These are phyloP conservation scores for Trichoderma gamsii DNA, from an alignment of 495 filamentous ascomycete species.

Conservation along the genomic window DNA sequence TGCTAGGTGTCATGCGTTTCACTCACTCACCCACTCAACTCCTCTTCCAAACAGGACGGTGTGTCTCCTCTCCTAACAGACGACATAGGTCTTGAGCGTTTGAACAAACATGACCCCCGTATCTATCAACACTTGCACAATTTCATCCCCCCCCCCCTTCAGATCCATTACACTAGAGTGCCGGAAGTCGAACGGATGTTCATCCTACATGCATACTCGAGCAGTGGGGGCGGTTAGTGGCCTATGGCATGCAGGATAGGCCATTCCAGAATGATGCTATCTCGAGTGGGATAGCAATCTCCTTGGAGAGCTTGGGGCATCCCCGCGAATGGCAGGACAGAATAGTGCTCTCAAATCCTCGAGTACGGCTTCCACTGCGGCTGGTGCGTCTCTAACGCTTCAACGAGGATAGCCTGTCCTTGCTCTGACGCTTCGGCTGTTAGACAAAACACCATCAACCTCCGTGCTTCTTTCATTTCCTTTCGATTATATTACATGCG, in stretches of 20 bases:
- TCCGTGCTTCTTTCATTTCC: background rate
- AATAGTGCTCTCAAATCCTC: background rate
- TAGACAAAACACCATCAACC: background rate
- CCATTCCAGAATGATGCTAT: background rate
- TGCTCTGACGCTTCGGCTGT: background rate
- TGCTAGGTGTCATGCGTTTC: background rate
- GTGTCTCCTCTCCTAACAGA: background rate
- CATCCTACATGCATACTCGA: background rate
- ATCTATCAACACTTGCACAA: background rate
- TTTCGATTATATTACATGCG: background rate
- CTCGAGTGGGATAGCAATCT: background rate
- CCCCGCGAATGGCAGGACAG: slow-evolving; percentile 5
- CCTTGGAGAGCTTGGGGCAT: background rate
- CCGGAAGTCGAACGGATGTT: background rate
- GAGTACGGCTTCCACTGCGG: background rate
- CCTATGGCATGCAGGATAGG: background rate
- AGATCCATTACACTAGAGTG: background rate
- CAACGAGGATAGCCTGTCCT: background rate
- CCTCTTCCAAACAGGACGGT: background rate
- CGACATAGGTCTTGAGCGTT: background rate
- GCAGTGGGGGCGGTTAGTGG: background rate
- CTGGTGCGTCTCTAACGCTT: background rate
- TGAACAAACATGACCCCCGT: background rate
- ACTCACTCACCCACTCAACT: background rate
- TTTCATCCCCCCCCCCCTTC: background rate